Evolutionary conservation across 2,329 filamentous ascomycete species (phyloP).

Genomic region (Colletotrichum euphorbiae): DNA sequence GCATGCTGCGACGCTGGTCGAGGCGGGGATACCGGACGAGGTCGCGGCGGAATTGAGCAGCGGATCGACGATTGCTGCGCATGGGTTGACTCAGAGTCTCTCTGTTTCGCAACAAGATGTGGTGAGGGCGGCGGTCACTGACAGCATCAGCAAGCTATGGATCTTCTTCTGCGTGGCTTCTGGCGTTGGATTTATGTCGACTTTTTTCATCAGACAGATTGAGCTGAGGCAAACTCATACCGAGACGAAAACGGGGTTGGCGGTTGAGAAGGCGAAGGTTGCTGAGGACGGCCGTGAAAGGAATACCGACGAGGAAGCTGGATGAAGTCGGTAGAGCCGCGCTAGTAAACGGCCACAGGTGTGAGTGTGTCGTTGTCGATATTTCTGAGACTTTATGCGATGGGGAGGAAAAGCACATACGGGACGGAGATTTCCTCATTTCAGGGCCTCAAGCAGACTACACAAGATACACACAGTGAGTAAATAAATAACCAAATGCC

Average conservation of each 20-base stretch:
- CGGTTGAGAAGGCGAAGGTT: conserved; percentile 22
- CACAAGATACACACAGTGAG: no score
- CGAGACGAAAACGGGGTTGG: conserved; percentile 61
- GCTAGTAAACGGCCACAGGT: no score
- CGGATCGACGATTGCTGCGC: conserved; percentile 69
- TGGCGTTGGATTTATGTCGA: conserved; percentile 59
- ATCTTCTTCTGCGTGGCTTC: conserved; percentile 65
- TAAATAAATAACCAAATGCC: no score
- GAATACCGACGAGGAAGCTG: not conserved
- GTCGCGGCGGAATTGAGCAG: conserved; percentile 66
- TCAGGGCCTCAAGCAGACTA: no score
- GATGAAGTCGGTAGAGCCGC: not conserved
- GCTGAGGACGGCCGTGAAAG: not conserved
- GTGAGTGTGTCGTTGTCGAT: not conserved
- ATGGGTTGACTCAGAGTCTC: conserved; percentile 65
- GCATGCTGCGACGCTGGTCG: conserved; percentile 60
- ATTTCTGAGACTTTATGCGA: not conserved
- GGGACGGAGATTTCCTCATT: not conserved
- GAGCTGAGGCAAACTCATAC: conserved; percentile 65
- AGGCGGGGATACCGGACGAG: conserved; percentile 59
- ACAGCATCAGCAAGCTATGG: conserved; percentile 65
- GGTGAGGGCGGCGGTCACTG: conserved; percentile 60
- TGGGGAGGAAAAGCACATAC: not conserved
- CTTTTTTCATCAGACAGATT: conserved; percentile 60
- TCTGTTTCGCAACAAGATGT: conserved; percentile 55